Base-by-base conservation (phyloP, 2,329 filamentous ascomycete genomes). In the Plenodomus tracheiphilus region DNA sequence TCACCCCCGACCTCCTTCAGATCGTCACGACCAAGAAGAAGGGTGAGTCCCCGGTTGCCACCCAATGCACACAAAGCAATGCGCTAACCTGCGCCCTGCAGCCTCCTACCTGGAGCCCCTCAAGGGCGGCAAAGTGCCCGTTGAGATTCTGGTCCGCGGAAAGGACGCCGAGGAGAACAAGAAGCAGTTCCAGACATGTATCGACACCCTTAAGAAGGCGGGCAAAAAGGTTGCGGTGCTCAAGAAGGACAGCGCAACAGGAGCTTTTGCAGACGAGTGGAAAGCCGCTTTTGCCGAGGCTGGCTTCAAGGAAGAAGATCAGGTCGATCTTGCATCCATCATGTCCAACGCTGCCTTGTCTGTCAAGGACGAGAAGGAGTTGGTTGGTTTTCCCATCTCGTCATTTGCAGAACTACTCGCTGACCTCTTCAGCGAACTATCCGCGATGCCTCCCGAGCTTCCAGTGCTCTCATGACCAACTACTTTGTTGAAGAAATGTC, bases 401-500 rank as follows among this genome's bases (percentile, higher is more conserved):
- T n/a, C 16, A 16, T 47, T 41, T 7, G n/a, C 50, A 35, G 49
- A 38, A 16, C 13, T 30, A 21, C 43, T 25, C n/a, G 34, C 43
- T 57, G 28, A 56, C 30, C 17, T 13, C 9, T 32, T 3, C 39
- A 85, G 81, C 89, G 93, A 59, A 87, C 90, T 10, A 97, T 99
- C 82, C 87, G 95, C 68, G 95, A 93, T 61, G 91, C 93, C 4
- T 94, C 94, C 46, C 89, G 94, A 69, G 93, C 94, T 39, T 97
- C 92, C 62, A 93, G 95, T 58, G 92, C 91, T 49, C 79, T 97
- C 51, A 95, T 97, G 86, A 91, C 91, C 42, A 91, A 93, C 51
- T 99, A 94, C 74, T 97, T 97, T 72, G 86, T 99, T 58, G 94
- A 99, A 69, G 92, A 97, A 72, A 97, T 99, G 92, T 96, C 93